Evolutionary conservation across 805 yeast species (phyloP).

Genomic region (Zygoascus flipseniorum): DNA sequence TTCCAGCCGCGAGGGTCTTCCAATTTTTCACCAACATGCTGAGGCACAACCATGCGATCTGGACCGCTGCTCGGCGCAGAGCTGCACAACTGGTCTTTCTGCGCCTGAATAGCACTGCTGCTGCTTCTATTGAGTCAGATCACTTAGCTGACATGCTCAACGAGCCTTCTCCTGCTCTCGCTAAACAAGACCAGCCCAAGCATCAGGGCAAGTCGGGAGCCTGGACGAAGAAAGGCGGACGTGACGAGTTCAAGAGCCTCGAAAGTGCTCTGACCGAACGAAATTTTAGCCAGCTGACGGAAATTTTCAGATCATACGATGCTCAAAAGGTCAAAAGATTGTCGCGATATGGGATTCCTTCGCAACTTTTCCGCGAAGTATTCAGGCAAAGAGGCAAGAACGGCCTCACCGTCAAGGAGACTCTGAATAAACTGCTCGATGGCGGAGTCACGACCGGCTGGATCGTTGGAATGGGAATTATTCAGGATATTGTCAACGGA

Average conservation of each 20-base stretch:
- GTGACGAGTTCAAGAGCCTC: neutral
- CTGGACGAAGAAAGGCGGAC: neutral
- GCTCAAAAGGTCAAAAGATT: neutral
- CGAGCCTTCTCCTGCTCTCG: neutral
- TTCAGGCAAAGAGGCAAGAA: neutral
- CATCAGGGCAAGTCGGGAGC: neutral
- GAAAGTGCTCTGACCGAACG: neutral
- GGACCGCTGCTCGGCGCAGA: neutral
- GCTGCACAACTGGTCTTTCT: neutral
- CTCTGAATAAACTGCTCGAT: slow-evolving; percentile 8
- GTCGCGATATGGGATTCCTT: neutral
- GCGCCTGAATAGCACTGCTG: neutral
- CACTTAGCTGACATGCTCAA: neutral
- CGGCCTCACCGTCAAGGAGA: slow-evolving; percentile 6
- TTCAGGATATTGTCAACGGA: slow-evolving; percentile 18
- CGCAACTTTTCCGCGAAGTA: neutral
- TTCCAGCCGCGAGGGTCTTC: neutral
- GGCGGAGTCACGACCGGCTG: slow-evolving; percentile 14
- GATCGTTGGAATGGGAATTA: slow-evolving; percentile 19
- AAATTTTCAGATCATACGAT: neutral
- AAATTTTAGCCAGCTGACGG: neutral
- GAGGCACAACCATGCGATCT: neutral
- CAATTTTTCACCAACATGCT: neutral
- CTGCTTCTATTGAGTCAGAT: neutral
- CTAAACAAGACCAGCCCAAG: neutral